These are phyloP conservation scores for Malus hybrid DNA, from an alignment of 331 rosid genomes.

Conservation along the genomic window DNA sequence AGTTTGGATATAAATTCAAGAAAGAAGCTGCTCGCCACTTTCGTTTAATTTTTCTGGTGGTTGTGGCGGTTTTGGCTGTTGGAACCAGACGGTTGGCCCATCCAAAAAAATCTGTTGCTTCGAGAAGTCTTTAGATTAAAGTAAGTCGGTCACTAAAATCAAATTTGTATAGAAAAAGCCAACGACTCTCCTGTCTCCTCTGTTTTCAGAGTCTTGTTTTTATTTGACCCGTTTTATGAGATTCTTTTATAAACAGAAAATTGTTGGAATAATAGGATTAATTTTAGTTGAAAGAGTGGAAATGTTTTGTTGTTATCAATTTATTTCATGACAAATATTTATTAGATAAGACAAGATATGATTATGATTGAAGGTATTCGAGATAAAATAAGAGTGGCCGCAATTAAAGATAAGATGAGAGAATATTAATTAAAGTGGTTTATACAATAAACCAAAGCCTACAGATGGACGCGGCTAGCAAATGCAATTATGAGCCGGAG, in stretches of 20 bases:
- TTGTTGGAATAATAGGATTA: too few species aligned
- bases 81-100: accelerated
- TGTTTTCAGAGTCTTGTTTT: background rate
- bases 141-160: background rate
- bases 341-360: too few species aligned
- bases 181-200: background rate
- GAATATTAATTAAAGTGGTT: accelerated
- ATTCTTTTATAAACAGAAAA: background rate
- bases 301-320: background rate
- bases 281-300: too few species aligned
- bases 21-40: background rate
- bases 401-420: too few species aligned
- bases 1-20: too few species aligned
- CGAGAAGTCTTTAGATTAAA: too few species aligned
- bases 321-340: too few species aligned
- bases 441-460: accelerated
- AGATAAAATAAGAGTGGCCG: too few species aligned
- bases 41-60: background rate
- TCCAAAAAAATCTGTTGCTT: too few species aligned
- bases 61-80: background rate
- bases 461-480: accelerated
- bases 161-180: background rate
- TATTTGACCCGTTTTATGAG: too few species aligned
- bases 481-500: accelerated
- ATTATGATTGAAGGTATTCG: accelerated